Evolutionary conservation across 2,329 filamentous ascomycete genomes (phyloP), one percentile per base, ranked within the genome.

Genomic region (Stromatinia cepivora): DNA sequence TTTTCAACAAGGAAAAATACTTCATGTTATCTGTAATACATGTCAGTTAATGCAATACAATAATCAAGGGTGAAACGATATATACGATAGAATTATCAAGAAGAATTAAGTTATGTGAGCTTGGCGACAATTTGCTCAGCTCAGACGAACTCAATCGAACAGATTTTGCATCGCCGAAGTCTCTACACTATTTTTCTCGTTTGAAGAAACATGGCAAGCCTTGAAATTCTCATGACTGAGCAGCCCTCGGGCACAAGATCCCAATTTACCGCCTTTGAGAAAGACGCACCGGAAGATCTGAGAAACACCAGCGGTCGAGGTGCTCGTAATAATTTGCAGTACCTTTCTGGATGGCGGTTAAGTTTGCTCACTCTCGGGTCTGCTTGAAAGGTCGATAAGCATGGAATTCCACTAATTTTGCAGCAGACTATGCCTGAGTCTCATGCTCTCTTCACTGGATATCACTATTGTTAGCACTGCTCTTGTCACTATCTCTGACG

Each of bases 401-500:
- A 9, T 31, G 11, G 8, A 34, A 10, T 9, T 31, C 36, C 11
- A 25, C 46, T 48, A 10, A 64, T 52, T 48, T 31, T 34, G 20
- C 28, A 9, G 34, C 8, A 56, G 62, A 25, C 52, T 65, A 34
- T 36, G 48, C 17, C n/a, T 65, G n/a, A 54, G 31, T 34, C 28
- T 66, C 7, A 57, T 66, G 56, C 64, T 66, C 4, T 45, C 64
- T 15, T 45, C 31, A 9, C 25, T 58, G 20, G 52, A 66, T 20
- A 46, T 66, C n/a, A 45, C 53, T 17, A 66, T 66, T 13, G 64
- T 66, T 7, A 66, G 53, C 64, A 58, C 64, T 17, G 45, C 64
- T 22, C 36, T 66, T 36, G 39, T 58, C 28, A 46, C 64, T n/a
- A 66, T 66, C 22, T 46, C 64, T 17, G 36, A 58, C 31, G 42